Conservation (phyloP, 768 basidiomycete species). For the Suillus discolor region DNA sequence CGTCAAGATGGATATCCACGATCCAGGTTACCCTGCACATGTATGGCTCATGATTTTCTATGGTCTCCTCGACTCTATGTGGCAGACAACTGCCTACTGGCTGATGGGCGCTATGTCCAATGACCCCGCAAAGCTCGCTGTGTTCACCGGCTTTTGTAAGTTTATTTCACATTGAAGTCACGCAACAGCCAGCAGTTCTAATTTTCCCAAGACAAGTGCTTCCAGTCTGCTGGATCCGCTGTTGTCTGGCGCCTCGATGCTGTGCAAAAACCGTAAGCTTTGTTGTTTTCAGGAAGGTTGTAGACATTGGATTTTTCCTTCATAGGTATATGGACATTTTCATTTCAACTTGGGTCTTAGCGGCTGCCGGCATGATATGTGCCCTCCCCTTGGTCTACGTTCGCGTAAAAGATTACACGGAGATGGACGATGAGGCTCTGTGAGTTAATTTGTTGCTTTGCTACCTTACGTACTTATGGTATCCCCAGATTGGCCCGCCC, state of each 20-base stretch:
- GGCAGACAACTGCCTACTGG: conserved; percentile 86
- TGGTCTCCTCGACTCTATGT: conserved; percentile 79
- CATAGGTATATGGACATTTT: conserved; percentile 64
- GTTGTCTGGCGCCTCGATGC: conserved; percentile 67
- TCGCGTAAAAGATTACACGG: conserved; percentile 59
- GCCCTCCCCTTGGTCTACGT: conserved; percentile 68
- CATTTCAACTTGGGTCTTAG: conserved; percentile 65
- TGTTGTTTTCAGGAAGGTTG: not conserved
- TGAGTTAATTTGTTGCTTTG: conserved; percentile 31
- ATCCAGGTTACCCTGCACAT: conserved; percentile 53
- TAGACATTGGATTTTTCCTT: conserved; percentile 16
- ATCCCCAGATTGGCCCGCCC: conserved; percentile 1
- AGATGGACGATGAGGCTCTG: conserved; percentile 54
- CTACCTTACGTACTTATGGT: not conserved
- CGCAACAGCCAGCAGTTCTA: not conserved
- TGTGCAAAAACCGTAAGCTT: conserved; percentile 55
- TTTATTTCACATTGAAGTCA: conserved; percentile 11
- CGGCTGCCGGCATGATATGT: conserved; percentile 61
- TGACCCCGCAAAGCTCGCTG: conserved; percentile 75
- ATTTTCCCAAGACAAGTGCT: conserved; percentile 54
- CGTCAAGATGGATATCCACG: conserved; percentile 60
- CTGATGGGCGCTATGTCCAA: conserved; percentile 87
- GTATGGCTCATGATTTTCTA: conserved; percentile 71
- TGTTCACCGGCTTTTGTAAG: conserved; percentile 83
- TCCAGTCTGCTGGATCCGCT: conserved; percentile 72